Evolutionary conservation across 2,329 filamentous ascomycete genomes (phyloP), one percentile per base, ranked within the genome.

Genomic region (Claviceps sp.): DNA sequence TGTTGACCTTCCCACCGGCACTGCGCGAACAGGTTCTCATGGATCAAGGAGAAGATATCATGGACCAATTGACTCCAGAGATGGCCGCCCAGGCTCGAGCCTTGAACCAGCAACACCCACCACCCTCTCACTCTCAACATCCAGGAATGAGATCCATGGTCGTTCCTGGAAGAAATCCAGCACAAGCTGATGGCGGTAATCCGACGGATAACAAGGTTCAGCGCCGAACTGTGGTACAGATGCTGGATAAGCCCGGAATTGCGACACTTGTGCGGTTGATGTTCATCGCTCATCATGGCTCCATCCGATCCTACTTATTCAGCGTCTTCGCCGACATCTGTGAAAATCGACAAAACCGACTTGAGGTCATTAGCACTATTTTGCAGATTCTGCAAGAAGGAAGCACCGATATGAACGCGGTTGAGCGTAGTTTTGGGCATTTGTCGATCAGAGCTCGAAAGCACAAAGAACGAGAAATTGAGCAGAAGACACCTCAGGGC

Each of bases 191-290:
- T n/a, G 60, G 57, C 9, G 51, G 60, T 6, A 74, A 72, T 51
- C 71, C 72, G 45, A 63, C 59, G 57, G 68, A 80, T 57, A 78
- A 76, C 64, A 91, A 89, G 69, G 70, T 75, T 39, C 84, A 86
- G 60, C 82, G 87, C 52, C 85, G 86, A 55, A 83, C 88, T 22
- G 86, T 94, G 53, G 86, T 95, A 23, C 93, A 98, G 65, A 95
- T 98, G 85, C 79, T 98, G 34, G 93, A 98, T 67, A 96, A 95
- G 69, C 79, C 90, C 46, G 93, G 94, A 26, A 84, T 98, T 57
- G 93, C 94, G 26, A 97, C 93, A n/a, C 73, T 98, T 37, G 76
- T 98, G 44, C 87, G 94, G n/a, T 78, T 98, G 9, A 96, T 98
- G 91, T 98, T 98, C 66, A 89, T 97, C 60, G 86, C 88, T 47